phyloP scores from a whole-genome alignment of 1,284 basidiomycete species.

The Puccinia triticina region DNA sequence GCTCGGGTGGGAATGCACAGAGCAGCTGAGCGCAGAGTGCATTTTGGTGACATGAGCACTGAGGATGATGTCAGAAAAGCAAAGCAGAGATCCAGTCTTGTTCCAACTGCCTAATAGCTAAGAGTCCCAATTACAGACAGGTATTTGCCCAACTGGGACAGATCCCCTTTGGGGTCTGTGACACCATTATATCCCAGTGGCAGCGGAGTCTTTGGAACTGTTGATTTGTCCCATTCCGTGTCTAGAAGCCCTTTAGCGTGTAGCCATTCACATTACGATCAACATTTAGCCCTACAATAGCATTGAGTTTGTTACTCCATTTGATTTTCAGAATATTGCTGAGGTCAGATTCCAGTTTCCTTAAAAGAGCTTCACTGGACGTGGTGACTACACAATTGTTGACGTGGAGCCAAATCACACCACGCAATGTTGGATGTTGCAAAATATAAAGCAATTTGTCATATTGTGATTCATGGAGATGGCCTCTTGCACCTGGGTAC shows the following conservation, averaged over 20 bases:
- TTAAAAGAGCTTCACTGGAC: background rate
- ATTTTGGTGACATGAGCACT: no score
- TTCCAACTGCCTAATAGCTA: no score
- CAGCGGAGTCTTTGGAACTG: background rate
- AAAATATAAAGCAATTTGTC: background rate
- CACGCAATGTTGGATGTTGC: background rate
- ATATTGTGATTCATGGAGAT: no score
- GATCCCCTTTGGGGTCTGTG: background rate
- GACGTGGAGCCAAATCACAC: slow-evolving; percentile 30
- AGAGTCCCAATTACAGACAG: no score
- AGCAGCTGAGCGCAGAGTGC: no score
- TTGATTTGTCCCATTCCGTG: background rate
- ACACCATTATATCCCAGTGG: background rate
- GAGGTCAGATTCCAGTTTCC: background rate
- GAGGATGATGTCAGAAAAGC: no score
- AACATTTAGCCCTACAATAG: background rate
- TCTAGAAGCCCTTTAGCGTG: background rate
- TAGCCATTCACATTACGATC: background rate
- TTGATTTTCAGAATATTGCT: background rate
- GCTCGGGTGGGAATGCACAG: no score
- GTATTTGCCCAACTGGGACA: no score
- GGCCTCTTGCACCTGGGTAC: no score
- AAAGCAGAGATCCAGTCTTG: no score
- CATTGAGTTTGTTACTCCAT: background rate
- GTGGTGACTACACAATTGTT: slow-evolving; percentile 4